phyloP scores from a whole-genome alignment of 345 rosid genomes.

The Populus simonii region DNA sequence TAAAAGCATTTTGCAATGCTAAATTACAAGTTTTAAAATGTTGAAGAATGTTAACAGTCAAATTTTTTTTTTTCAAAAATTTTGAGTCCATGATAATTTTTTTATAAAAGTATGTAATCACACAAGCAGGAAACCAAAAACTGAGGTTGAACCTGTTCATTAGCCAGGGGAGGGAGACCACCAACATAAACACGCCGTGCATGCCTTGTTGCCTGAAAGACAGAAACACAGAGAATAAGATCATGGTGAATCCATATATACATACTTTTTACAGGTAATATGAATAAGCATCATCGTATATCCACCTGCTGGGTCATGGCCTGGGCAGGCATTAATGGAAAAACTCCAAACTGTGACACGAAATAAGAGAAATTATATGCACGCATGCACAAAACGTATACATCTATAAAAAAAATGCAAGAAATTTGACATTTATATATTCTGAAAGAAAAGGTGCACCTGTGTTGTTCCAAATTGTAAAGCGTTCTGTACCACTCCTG shows the following conservation, averaged over 20 bases:
- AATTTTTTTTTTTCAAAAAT: too few species aligned
- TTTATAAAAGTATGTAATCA: not conserved
- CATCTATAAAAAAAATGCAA: not conserved
- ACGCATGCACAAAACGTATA: not conserved
- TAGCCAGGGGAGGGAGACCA: constrained; percentile 18
- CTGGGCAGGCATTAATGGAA: constrained; percentile 43
- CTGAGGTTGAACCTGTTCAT: constrained; percentile 15
- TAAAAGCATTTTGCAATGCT: not conserved
- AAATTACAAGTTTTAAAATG: not conserved
- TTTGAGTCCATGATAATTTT: too few species aligned
- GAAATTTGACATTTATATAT: not conserved
- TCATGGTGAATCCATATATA: not conserved
- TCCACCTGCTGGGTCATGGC: constrained; percentile 54
- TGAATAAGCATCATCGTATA: not conserved
- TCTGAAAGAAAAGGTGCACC: constrained; percentile 20
- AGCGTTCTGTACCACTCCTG: constrained; percentile 32
- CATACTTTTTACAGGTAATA: not conserved
- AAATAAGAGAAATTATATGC: not conserved
- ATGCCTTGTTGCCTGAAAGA: constrained; percentile 20
- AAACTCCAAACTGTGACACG: constrained; percentile 30
- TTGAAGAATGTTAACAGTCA: not conserved
- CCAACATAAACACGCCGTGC: constrained; percentile 26
- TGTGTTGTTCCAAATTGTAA: constrained; percentile 35
- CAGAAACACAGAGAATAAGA: not conserved
- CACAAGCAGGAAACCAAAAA: not conserved